Evolutionary conservation across 495 filamentous ascomycete species (phyloP), one percentile per base, ranked within the genome.

Genomic region (Parathielavia hyrcaniae): DNA sequence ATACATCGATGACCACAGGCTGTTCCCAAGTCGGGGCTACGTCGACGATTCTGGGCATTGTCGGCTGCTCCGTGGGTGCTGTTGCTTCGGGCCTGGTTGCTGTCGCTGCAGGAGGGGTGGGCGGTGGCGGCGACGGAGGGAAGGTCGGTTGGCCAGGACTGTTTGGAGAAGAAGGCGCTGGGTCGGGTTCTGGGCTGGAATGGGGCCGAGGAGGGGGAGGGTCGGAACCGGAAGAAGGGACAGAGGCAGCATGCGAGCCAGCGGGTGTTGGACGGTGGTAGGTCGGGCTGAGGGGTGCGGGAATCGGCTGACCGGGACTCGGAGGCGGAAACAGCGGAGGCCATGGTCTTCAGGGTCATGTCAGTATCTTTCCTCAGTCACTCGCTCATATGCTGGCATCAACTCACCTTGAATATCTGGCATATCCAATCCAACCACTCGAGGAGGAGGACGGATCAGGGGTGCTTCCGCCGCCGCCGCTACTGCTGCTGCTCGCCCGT

Each of bases 111-210:
- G 41, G 16, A 0, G 53, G 13, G 6, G 19, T 26, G 9, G 52
- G 40, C 13, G 51, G 41, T 22, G 51, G 51, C n/a, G 51, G 51
- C 4, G 39, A n/a, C 3, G 26, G 51, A 53, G 38, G 50, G 34
- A 14, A 16, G 23, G 43, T 32, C 14, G 41, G 32, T 36, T 34
- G 32, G 35, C n/a, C 16, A 45, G 16, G 40, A 2, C 5, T 9
- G n/a, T 10, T 36, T 11, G 16, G 19, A 22, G 43, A 6, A 41
- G 39, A 47, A 19, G 4, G 26, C 19, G 43, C 23, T 39, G 35
- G 32, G 16, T n/a, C 10, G 10, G 49, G 17, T 7, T 4, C 10
- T 4, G 49, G 19, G 19, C 23, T 40, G 20, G 7, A 22, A 34
- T 22, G 1, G 14, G 44, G 40, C 1, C n/a, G 6, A 9, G 19